A percentile compares a stretch with the other conserved stretches of the same genome.
Evolutionary conservation across 495 filamentous ascomycete genomes (phyloP).

Genomic region (Ramalina intermedia): DNA sequence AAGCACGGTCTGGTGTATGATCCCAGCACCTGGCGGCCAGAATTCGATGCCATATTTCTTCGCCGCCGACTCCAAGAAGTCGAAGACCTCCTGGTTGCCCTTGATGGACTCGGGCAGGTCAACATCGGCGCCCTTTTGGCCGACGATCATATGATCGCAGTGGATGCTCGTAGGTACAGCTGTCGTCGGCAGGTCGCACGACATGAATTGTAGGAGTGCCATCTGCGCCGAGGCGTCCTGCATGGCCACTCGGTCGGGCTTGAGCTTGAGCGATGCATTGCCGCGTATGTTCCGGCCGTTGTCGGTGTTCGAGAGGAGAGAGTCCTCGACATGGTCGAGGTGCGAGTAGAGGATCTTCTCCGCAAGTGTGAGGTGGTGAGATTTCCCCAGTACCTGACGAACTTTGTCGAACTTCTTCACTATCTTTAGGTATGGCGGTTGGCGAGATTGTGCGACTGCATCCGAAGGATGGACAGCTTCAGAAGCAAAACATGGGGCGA

Average conservation of each 20-base stretch:
- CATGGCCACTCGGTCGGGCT: constrained; percentile 96
- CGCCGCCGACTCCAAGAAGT: constrained; percentile 87
- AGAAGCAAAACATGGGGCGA: constrained; percentile 19
- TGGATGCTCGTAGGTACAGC: constrained; percentile 97
- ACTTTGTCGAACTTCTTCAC: constrained; percentile 45
- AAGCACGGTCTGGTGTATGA: constrained; percentile 95
- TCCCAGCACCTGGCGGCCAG: constrained; percentile 97
- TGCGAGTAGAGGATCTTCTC: constrained; percentile 98
- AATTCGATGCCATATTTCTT: constrained; percentile 98
- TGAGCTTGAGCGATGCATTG: constrained; percentile 87
- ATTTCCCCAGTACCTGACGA: constrained; percentile 52
- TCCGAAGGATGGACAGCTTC: constrained; percentile 15
- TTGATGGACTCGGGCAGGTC: constrained; percentile 78
- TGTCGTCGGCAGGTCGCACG: constrained; percentile 75
- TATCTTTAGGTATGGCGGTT: constrained; percentile 51
- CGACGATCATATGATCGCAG: constrained; percentile 98
- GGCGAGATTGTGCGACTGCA: constrained; percentile 31
- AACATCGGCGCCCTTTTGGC: constrained; percentile 71
- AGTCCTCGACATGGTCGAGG: constrained; percentile 73
- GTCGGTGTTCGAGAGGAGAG: constrained; percentile 60
- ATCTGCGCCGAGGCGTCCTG: constrained; percentile 98
- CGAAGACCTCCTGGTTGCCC: constrained; percentile 93
- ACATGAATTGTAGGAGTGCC: constrained; percentile 97
- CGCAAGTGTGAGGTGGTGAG: constrained; percentile 64
- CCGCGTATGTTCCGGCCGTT: constrained; percentile 74